These are phyloP conservation scores for Vitis hybrid DNA, from an alignment of 177 flowering plant species.

Conservation along the genomic window DNA sequence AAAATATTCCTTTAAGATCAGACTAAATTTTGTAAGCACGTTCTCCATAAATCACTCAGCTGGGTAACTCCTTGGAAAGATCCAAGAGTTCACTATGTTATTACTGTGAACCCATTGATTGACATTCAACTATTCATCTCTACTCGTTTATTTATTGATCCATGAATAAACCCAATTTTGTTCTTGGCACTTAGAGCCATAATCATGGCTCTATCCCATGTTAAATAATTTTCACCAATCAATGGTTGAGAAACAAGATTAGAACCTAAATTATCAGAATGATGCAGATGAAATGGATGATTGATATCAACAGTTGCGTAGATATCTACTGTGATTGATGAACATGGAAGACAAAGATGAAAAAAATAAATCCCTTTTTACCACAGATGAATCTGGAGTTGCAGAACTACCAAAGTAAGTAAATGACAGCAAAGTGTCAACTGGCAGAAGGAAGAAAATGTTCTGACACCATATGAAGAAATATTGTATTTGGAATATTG, in stretches of 20 bases:
- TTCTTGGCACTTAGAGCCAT: constrained; percentile 7
- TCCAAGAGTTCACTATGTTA: constrained; percentile 1
- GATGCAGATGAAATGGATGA: constrained; percentile 1
- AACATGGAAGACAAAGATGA: too few relatives aligned
- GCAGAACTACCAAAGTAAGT: too few relatives aligned
- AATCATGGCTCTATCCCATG: constrained; percentile 9
- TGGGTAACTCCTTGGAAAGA: neutral
- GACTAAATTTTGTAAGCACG: too few relatives aligned
- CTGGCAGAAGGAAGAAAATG: too few relatives aligned
- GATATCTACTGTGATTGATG: too few relatives aligned
- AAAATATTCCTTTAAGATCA: neutral
- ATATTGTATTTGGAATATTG: too few relatives aligned
- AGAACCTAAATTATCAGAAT: constrained; percentile 8
- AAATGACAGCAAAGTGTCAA: too few relatives aligned
- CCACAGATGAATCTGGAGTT: too few relatives aligned
- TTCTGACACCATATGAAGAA: too few relatives aligned
- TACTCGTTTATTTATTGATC: neutral
- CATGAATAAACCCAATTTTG: constrained; percentile 10
- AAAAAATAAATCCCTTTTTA: too few relatives aligned
- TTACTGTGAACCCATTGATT: neutral
- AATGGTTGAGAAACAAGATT: neutral
- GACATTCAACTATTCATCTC: neutral
- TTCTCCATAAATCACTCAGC: neutral
- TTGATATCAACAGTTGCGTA: neutral
- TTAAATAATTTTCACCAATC: constrained; percentile 7